A percentile compares a stretch with the other conserved stretches of the same genome.
Conservation (phyloP, 768 basidiomycete species). For the Suillus subalutaceus region DNA sequence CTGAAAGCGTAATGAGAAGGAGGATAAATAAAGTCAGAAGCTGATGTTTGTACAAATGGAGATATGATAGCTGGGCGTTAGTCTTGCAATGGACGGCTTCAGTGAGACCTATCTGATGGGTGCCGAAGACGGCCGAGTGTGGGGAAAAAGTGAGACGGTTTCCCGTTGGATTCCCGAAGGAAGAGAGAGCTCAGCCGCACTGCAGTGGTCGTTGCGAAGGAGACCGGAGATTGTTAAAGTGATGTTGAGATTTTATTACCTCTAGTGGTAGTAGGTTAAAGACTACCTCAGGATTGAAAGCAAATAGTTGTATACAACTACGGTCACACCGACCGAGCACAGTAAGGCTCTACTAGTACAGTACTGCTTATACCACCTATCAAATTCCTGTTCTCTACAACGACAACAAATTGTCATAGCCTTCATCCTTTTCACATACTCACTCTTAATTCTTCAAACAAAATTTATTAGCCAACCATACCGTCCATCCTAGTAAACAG, state of each 20-base stretch:
- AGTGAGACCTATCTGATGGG: background rate
- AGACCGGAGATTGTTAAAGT: background rate
- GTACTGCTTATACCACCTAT: too few species aligned
- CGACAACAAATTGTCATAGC: background rate
- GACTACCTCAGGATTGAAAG: background rate
- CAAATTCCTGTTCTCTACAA: background rate
- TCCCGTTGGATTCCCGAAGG: background rate
- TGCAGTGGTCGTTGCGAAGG: background rate
- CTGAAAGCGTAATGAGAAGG: conserved; percentile 59
- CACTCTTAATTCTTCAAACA: conserved; percentile 9
- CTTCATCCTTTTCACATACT: conserved; percentile 1
- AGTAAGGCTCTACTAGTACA: background rate
- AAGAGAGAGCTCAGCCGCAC: background rate
- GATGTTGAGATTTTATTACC: background rate
- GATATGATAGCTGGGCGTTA: background rate
- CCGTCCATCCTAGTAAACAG: conserved; percentile 65
- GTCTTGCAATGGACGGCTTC: background rate
- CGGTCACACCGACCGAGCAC: too few species aligned
- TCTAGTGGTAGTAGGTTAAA: too few species aligned
- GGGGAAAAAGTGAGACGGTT: background rate
- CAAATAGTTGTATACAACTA: conserved; percentile 2
- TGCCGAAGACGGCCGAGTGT: background rate
- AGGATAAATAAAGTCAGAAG: conserved; percentile 13
- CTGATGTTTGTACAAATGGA: background rate
- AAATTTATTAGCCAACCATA: conserved; percentile 51